Conservation (phyloP, 139 green algal genomes). For the Chlamydomonas incerta region DNA sequence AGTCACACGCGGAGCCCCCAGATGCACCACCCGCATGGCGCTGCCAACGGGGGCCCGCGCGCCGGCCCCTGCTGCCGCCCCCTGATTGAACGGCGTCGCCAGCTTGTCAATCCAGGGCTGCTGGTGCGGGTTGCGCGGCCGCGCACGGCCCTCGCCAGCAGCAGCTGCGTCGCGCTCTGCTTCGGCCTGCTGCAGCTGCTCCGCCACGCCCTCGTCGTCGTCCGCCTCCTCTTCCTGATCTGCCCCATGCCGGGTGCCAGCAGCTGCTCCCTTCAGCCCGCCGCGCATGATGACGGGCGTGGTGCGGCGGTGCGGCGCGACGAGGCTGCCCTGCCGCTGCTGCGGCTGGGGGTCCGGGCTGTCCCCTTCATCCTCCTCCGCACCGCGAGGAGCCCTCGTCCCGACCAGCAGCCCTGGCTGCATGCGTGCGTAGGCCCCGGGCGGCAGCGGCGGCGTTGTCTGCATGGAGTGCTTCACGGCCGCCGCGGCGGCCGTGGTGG, state of each 20-base stretch:
- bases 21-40: conserved; percentile 22
- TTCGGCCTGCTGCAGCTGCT: no score
- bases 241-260: no score
- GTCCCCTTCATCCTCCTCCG: not conserved
- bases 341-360: conserved; percentile 31
- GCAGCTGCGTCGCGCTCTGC: no score
- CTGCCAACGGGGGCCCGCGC: not conserved
- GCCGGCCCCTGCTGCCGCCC: not conserved
- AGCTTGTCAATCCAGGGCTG: not conserved
- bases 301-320: conserved; percentile 2
- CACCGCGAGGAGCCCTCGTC: not conserved
- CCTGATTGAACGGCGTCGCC: not conserved
- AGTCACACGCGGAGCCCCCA: conserved; percentile 1
- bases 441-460: conserved; percentile 12
- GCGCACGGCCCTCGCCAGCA: no score
- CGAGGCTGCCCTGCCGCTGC: not conserved
- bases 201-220: no score
- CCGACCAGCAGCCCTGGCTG: not conserved
- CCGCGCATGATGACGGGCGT: not conserved
- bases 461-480: conserved; percentile 31
- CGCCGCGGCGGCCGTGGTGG: conserved; percentile 30
- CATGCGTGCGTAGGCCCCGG: conserved; percentile 31
- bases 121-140: no score
- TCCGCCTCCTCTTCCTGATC: no score
- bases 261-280: no score